Evolutionary conservation across 2,329 filamentous ascomycete genomes (phyloP), one percentile per base, ranked within the genome.

Genomic region (Torrubiella hemipterigena): DNA sequence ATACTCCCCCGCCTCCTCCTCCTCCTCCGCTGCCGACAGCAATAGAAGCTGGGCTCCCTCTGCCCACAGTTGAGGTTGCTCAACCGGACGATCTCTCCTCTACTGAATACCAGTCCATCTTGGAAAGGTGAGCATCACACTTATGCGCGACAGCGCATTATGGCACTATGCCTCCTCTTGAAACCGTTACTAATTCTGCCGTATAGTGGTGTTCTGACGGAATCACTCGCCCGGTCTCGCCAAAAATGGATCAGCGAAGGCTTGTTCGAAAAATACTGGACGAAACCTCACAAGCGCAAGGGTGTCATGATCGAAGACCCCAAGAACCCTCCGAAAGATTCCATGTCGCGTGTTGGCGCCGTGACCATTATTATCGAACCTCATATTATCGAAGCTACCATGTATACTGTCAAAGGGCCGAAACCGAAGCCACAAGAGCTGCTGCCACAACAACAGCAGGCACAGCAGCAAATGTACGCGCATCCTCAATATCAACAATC

Each of bases 291-390:
- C 34, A 81, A 79, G 55, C 70, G 71, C 39, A 82, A 79, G 51
- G 74, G 77, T 26, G 68, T 71, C 3, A 52, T 74, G 16, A 66
- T 69, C 33, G 76, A 78, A 43, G 71, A 77, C 31, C 62, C 69
- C 6, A 73, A 75, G 42, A 81, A 82, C 44, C 77, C 77, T 3
- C 58, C 76, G 38, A 76, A 81, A 52, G 71, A 84, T 27, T 75
- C 68, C 38, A 83, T 85, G 75, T 63, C 68, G 40, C 81, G 77
- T 51, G 68, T 84, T 15, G 83, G 84, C 42, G 71, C 70, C 42
- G 76, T 82, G 38, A 76, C 76, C 20, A 74, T 93, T 38, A 79
- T 74, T 15, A 74, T 87, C 37, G 83, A 87, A 51, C 84, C 84
- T 27, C 81, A 91, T 48, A 71, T 81, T 26, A 73, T 91, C 43